Evolutionary conservation across 2,329 filamentous ascomycete species (phyloP), one percentile per base, ranked within the genome.

Genomic region (Tetracladium maxilliforme): DNA sequence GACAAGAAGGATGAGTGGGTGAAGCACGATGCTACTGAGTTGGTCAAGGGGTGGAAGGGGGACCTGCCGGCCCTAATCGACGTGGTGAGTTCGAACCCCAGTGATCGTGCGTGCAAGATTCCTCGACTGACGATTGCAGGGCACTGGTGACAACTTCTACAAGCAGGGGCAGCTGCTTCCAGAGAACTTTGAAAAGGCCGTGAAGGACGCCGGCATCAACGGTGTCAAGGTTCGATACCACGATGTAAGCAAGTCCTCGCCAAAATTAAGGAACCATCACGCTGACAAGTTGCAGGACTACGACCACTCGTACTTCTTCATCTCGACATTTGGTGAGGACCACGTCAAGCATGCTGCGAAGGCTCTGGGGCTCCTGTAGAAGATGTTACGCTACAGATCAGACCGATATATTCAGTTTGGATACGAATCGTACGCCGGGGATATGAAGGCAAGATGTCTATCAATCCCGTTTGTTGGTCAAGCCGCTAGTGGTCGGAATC

Each of bases 231-330:
- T 95, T 34, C 70, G 87, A 42, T 90, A 87, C 60, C 87, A 93
- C 48, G 64, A 78, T 33, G 70, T 71, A 41, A 48, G 64, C 47
- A 21, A 14, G 7, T 12, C 10, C n/a, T 7, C 14, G 17, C 10
- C 7, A 10, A 20, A 4, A 5, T 12, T 23, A n/a, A 14, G 9
- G 5, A 14, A 10, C 21, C 9, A 28, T 25, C 6, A 12, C 8
- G 19, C 25, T 26, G 6, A 26, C 25, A 12, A 10, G 22, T 11
- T 12, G 20, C 44, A 80, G 56, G 84, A 74, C 33, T 95, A 98
- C 47, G 90, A 98, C 50, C 90, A 98, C 56, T 92, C 83, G 33
- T 98, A 98, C 58, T 98, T 73, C 55, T 94, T 93, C 54, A 92
- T 98, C 61, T 76, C 86, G 18, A 73, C 72, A 10, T 98, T 98